Percentiles rank a stretch among this genome's conserved stretches.
Conservation (phyloP, 1,284 basidiomycete species). For the Naganishia sp. region DNA sequence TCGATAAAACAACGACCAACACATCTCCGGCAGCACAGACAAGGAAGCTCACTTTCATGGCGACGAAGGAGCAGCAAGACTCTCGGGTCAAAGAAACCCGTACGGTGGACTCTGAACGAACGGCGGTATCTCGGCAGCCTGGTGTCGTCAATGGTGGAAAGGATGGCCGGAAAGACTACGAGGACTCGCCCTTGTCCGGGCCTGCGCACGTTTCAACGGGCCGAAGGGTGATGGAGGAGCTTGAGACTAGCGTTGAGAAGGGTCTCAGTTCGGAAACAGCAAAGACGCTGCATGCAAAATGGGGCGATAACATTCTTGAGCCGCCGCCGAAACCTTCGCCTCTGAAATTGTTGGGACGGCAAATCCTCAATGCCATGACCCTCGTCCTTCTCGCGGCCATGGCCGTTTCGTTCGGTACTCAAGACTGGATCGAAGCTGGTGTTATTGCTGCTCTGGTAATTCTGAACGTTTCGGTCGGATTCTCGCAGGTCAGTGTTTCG, state of each 20-base stretch:
- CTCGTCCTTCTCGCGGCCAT: constrained; percentile 31
- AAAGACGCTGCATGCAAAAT: constrained; percentile 18
- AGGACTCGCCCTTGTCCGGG: constrained; percentile 18
- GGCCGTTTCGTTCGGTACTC: constrained; percentile 63
- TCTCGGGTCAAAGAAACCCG: constrained; percentile 22
- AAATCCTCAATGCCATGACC: constrained; percentile 34
- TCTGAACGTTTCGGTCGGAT: constrained; percentile 58
- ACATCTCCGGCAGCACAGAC: neutral
- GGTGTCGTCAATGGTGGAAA: neutral
- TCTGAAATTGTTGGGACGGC: constrained; percentile 28
- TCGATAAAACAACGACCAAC: too few species aligned
- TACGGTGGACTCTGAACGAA: constrained; percentile 18
- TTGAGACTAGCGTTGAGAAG: constrained; percentile 23
- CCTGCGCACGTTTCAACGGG: constrained; percentile 26
- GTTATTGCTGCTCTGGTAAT: constrained; percentile 66
- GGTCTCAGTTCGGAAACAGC: constrained; percentile 23
- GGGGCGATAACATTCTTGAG: constrained; percentile 31
- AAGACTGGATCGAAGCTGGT: constrained; percentile 66
- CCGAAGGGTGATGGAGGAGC: constrained; percentile 25
- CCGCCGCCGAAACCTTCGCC: constrained; percentile 32
- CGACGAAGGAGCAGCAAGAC: constrained; percentile 11
- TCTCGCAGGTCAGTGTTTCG: constrained; percentile 38
- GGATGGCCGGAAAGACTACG: constrained; percentile 14
- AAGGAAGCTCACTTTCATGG: neutral
- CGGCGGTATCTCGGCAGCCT: constrained; percentile 14